Evolutionary conservation across 106 monocot species (phyloP), one percentile per base, ranked within the genome.

Genomic region (Cymbidium sinense): DNA sequence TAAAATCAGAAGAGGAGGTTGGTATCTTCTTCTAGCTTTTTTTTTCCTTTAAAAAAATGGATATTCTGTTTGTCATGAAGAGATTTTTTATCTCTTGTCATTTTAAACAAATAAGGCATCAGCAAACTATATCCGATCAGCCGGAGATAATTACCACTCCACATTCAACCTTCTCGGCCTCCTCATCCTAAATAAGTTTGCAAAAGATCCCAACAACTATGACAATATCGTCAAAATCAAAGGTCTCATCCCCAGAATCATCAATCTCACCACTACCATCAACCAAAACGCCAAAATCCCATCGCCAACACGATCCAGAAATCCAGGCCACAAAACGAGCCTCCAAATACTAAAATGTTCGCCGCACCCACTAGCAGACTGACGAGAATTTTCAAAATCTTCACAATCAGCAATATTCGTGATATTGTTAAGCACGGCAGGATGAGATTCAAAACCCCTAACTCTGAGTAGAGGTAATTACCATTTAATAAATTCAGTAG

Each of bases 151-250:
- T 31, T 80, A 87, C 15, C 83, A 76, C 74, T 78, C 80, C 5
- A 83, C 43, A 4, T 77, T 90, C 82, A 88, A 83, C 67, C 82
- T 86, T 11, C 37, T 88, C 28, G 95, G 95, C 10, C 80, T 95
- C 5, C 78, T 83, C 23, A 95, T 95, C 28, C 75, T 95, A 5
- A 95, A 92, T 80, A 95, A 87, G 58, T 84, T 95, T 0, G 86
- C 86, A 0, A 82, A 84, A 8, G 88, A 95, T 35, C 90, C 90
- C 29, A 87, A 90, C 78, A 95, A 95, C 82, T 92, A 90, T 73
- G 82, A 78, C 9, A 92, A 88, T 82, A 95, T 95, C 20, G 92
- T 92, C 2, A 88, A 87, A 61, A 87, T 88, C 3, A 81, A 88
- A 37, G 90, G 90, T 4, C 81, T 95, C n/a, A 85, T 95, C 17